Conservation (phyloP, 208 protist species). For the Leishmania lainsoni region DNA sequence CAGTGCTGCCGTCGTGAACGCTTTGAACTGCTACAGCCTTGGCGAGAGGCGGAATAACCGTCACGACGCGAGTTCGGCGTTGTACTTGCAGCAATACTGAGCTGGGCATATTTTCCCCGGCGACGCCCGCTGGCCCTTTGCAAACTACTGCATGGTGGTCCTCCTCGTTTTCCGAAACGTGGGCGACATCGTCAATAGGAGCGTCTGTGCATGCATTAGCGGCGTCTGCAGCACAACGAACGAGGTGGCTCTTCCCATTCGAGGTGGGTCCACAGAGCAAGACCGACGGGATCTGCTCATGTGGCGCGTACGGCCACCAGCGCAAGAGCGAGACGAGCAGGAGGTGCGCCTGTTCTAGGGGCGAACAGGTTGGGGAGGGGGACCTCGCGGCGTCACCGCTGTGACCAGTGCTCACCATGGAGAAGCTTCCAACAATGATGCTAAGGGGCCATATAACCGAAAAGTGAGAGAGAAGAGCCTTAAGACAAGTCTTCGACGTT, state of each 20-base stretch:
- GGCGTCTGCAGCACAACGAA: constrained; percentile 17
- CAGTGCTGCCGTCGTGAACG: constrained; percentile 44
- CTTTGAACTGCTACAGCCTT: constrained; percentile 35
- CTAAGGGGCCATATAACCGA: not conserved
- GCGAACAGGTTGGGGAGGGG: not conserved
- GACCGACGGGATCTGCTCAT: constrained; percentile 40
- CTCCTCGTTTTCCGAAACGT: not conserved
- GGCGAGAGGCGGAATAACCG: constrained; percentile 35
- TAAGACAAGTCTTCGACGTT: not conserved
- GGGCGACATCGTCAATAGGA: not conserved
- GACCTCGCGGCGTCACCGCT: not conserved
- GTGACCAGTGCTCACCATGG: not conserved
- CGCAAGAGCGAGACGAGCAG: constrained; percentile 45
- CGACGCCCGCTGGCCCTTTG: not conserved
- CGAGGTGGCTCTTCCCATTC: constrained; percentile 71
- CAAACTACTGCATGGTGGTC: not conserved
- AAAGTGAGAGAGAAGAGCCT: not conserved
- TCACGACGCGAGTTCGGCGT: constrained; percentile 13
- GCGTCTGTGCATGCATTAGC: not conserved
- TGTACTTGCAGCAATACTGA: not conserved
- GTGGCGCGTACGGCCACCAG: constrained; percentile 50
- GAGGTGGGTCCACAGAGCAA: constrained; percentile 58
- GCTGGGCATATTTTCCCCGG: not conserved
- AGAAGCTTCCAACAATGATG: not conserved
- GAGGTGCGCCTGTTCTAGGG: constrained; percentile 19